phyloP scores from a whole-genome alignment of 768 basidiomycete species.

The Pisolithus marmoratus region DNA sequence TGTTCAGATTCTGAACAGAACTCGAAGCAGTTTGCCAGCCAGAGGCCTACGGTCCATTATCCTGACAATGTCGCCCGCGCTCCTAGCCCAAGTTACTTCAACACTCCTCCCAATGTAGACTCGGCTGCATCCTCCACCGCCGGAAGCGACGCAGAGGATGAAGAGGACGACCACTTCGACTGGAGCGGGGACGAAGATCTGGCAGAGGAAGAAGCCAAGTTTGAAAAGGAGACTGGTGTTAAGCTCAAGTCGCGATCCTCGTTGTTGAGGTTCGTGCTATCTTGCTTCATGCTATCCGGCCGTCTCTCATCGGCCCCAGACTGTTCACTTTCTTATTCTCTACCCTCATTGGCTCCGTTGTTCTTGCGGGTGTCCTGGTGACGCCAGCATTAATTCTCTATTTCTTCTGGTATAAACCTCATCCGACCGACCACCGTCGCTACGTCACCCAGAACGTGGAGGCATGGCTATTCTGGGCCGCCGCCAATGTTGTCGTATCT shows the following conservation, averaged over 20 bases:
- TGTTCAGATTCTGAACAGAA: conserved; percentile 9
- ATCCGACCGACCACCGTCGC: conserved; percentile 49
- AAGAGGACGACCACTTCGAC: conserved; percentile 55
- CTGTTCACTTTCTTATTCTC: conserved; percentile 60
- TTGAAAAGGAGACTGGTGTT: conserved; percentile 53
- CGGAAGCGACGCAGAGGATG: conserved; percentile 55
- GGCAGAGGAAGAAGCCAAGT: conserved; percentile 62
- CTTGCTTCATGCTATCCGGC: neutral
- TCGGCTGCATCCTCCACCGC: conserved; percentile 40
- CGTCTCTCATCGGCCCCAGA: conserved; percentile 28
- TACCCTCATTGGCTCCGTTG: conserved; percentile 64
- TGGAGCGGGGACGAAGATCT: conserved; percentile 80
- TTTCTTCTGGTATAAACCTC: conserved; percentile 63
- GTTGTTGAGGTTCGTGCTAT: conserved; percentile 44
- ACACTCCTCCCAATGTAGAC: conserved; percentile 29
- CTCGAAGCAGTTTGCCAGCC: conserved; percentile 9
- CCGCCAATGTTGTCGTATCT: conserved; percentile 69
- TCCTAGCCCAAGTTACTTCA: conserved; percentile 14
- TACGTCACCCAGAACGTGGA: conserved; percentile 62
- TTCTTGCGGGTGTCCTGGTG: conserved; percentile 58
- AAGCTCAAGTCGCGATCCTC: conserved; percentile 39
- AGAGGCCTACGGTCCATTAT: conserved; percentile 50
- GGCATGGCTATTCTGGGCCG: conserved; percentile 81
- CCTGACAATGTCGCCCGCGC: conserved; percentile 34
- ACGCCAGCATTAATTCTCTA: conserved; percentile 59